phyloP scores from a whole-genome alignment of 768 basidiomycete species.

The Leccinellum luteum region DNA sequence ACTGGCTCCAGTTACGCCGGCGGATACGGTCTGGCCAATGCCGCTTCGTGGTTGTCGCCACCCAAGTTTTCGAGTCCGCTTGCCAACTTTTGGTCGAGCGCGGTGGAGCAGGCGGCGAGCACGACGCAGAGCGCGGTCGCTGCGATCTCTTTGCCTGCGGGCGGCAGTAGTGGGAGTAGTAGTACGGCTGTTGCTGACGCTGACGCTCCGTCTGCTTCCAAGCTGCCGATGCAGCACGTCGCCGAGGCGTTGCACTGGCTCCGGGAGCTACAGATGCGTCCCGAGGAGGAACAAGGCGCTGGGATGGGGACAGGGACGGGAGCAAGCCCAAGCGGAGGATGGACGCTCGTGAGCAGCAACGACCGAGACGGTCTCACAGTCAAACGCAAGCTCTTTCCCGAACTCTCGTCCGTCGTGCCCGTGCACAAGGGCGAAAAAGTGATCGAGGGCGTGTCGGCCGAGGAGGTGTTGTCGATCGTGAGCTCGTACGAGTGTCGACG shows the following conservation, averaged over 20 bases:
- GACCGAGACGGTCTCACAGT: conserved; percentile 71
- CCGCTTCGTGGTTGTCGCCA: conserved; percentile 51
- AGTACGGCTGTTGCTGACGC: conserved; percentile 31
- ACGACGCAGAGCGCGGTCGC: conserved; percentile 79
- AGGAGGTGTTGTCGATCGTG: conserved; percentile 79
- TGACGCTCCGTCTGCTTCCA: conserved; percentile 49
- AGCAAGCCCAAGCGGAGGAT: conserved; percentile 39
- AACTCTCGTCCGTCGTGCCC: conserved; percentile 77
- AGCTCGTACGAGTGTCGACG: conserved; percentile 68
- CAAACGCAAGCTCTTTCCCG: conserved; percentile 69
- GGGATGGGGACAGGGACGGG: not conserved
- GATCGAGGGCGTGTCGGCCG: conserved; percentile 90
- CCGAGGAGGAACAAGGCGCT: conserved; percentile 32
- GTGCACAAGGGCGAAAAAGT: conserved; percentile 89
- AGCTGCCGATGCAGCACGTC: conserved; percentile 75
- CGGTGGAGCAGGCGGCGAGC: conserved; percentile 68
- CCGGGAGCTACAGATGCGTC: conserved; percentile 62
- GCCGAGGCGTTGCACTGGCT: conserved; percentile 81
- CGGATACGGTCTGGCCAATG: conserved; percentile 8
- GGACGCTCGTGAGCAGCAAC: conserved; percentile 59
- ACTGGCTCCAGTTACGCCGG: not conserved
- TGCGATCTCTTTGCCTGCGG: conserved; percentile 58
- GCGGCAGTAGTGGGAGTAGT: conserved; percentile 23
- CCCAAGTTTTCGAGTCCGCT: conserved; percentile 71
- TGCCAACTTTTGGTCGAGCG: conserved; percentile 67